These are phyloP conservation scores for Aspergillus sp. DNA, from an alignment of 2,329 filamentous ascomycete genomes.

Conservation along the genomic window DNA sequence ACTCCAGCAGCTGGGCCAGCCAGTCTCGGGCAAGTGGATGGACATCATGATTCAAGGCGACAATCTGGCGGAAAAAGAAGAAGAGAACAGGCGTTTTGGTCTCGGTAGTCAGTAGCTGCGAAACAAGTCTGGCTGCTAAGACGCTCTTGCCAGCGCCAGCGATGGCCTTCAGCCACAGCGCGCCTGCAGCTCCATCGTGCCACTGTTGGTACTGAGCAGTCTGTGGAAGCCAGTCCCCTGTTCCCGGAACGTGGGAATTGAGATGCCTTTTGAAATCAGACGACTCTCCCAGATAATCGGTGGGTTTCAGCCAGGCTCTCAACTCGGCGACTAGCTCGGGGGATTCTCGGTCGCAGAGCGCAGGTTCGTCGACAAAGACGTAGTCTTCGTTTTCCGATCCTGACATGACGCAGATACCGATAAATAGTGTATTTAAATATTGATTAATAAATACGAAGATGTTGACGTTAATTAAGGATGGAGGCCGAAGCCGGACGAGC, in stretches of 20 bases:
- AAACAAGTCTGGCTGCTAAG: conserved; percentile 20
- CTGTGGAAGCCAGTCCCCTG: conserved; percentile 11
- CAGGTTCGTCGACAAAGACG: too few species aligned
- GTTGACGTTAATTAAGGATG: too few species aligned
- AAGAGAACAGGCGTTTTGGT: conserved; percentile 16
- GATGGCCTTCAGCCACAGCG: conserved; percentile 26
- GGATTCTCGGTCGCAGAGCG: too few species aligned
- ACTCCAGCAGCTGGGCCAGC: conserved; percentile 15
- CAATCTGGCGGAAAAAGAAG: conserved; percentile 26
- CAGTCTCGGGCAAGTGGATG: conserved; percentile 22
- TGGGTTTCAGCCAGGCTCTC: conserved; percentile 9
- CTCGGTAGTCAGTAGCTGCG: conserved; percentile 6
- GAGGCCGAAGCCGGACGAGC: too few species aligned
- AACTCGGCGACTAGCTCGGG: too few species aligned
- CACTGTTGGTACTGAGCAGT: conserved; percentile 16
- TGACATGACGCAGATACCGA: too few species aligned
- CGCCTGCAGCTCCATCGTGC: conserved; percentile 14
- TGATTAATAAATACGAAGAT: too few species aligned
- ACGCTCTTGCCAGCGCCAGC: conserved; percentile 28
- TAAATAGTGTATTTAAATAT: too few species aligned
- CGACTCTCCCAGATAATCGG: conserved; percentile 1
- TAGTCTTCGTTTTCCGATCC: too few species aligned
- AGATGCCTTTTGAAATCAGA: conserved; percentile 11
- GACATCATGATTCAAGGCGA: conserved; percentile 20
- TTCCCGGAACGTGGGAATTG: conserved; percentile 8